Evolutionary conservation across 139 green algal species (phyloP), one percentile per base, ranked within the genome.

Genomic region (Chlorella sp.): DNA sequence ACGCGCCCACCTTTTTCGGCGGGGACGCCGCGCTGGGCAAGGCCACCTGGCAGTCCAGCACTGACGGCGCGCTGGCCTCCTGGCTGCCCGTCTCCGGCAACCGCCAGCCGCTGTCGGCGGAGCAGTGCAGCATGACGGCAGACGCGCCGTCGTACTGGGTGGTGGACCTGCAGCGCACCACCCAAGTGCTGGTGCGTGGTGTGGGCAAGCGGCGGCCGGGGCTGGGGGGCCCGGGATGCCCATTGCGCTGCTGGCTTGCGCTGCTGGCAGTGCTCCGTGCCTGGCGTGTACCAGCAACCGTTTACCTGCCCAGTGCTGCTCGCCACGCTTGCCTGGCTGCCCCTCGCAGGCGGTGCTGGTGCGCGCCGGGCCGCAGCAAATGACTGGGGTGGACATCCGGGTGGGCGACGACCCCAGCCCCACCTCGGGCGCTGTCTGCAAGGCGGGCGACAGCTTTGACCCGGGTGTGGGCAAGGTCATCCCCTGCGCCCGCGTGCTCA

Each of bases 101-200:
- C 48, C 62, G 81, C 56, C 56, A 32, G 20, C 56, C 81, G 9
- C 7, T 1, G 24, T 46, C 36, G 20, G 26, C 81, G 4, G 69
- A 56, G 16, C 20, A 80, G 34, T 86, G 81, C 70, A 64, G 34
- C 70, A 19, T 19, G 38, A 81, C 81, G 19, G 40, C 51, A 1
- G 54, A 81, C 9, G 72, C 48, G 0, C 81, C 81, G 0, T 73
- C 69, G 9, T 86, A 30, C 32, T 86, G 81, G 81, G 41, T 81
- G 70, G 81, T 86, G 32, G 81, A 86, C 56, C 54, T 86, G 81
- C 70, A 86, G 81, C 70, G 40, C 20, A 48, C 30, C 46, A 85
- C 81, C 1, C 38, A n/a, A 34, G 81, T 85, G 40, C 28, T 74
- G 77, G 77, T 83, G 77, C 8, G 76, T 34, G 1, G 26, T 1